These are phyloP conservation scores for Volvox africanus DNA, from an alignment of 139 green algal genomes.

Conservation along the genomic window DNA sequence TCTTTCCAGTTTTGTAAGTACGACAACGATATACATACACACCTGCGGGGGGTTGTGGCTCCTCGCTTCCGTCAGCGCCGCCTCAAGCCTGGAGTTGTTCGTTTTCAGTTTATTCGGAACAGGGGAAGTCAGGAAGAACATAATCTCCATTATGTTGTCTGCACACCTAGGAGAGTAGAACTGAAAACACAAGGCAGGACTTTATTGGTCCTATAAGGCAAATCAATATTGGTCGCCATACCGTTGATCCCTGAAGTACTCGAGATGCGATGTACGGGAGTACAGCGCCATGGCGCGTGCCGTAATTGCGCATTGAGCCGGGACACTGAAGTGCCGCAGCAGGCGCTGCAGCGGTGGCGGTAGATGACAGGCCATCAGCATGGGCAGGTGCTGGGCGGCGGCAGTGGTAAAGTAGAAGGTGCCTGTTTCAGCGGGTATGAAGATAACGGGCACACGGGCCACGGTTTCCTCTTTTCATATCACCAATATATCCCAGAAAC, in stretches of 20 bases:
- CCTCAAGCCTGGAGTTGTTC: slow-evolving; percentile 7
- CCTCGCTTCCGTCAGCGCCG: not conserved
- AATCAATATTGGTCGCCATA: not conserved
- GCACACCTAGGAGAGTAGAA: too few relatives aligned
- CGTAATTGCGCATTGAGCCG: not conserved
- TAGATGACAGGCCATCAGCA: slow-evolving; percentile 36
- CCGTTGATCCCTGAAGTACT: slow-evolving; percentile 19
- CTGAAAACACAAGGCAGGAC: too few relatives aligned
- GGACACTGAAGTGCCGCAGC: not conserved
- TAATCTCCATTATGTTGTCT: too few relatives aligned
- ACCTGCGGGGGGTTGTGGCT: slow-evolving; percentile 31
- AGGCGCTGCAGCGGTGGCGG: slow-evolving; percentile 32
- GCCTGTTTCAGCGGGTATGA: not conserved
- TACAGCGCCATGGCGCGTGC: slow-evolving; percentile 36
- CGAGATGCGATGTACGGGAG: not conserved
- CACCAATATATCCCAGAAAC: not conserved
- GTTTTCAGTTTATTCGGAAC: too few relatives aligned
- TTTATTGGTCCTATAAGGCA: too few relatives aligned
- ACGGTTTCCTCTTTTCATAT: too few relatives aligned
- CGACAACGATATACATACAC: not conserved
- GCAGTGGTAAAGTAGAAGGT: slow-evolving; percentile 25
- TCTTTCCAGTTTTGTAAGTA: too few relatives aligned
- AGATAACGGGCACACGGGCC: too few relatives aligned
- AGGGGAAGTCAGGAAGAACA: too few relatives aligned
- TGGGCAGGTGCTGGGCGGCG: slow-evolving; percentile 26